phyloP scores from a whole-genome alignment of 768 basidiomycete species.

The Amanita subjunquillea region DNA sequence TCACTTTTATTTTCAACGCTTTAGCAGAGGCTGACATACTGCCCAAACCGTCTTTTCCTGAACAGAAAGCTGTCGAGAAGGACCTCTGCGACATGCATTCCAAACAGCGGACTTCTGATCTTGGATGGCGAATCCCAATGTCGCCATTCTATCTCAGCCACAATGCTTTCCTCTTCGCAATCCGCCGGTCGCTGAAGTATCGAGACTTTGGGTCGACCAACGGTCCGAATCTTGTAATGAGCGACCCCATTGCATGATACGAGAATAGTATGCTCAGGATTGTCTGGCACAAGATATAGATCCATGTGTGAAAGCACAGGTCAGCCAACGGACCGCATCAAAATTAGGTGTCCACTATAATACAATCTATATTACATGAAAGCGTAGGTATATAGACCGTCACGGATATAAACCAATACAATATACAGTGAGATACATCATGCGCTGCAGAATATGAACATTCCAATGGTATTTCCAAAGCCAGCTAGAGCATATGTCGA shows the following conservation, averaged over 20 bases:
- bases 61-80: conserved; percentile 6
- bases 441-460: conserved; percentile 23
- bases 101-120: conserved; percentile 28
- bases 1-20: not conserved
- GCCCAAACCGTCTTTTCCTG: conserved; percentile 5
- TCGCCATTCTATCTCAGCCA: conserved; percentile 43
- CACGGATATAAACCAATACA: not conserved
- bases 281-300: conserved; percentile 40
- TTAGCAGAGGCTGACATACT: not conserved
- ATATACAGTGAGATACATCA: not conserved
- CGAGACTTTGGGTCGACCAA: not conserved
- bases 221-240: conserved; percentile 38
- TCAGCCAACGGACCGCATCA: not conserved
- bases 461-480: conserved; percentile 69
- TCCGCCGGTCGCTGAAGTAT: conserved; percentile 24
- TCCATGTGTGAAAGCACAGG: conserved; percentile 24
- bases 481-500: conserved; percentile 49
- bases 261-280: conserved; percentile 37
- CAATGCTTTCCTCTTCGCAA: conserved; percentile 25
- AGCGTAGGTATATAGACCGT: not conserved
- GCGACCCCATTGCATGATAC: conserved; percentile 40
- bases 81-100: conserved; percentile 8
- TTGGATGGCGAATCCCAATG: conserved; percentile 30
- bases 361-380: not conserved
- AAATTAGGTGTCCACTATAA: not conserved